Evolutionary conservation across 1,139 yeast species (phyloP), one percentile per base, ranked within the genome.

Genomic region (Saccharomyces pastorianus): DNA sequence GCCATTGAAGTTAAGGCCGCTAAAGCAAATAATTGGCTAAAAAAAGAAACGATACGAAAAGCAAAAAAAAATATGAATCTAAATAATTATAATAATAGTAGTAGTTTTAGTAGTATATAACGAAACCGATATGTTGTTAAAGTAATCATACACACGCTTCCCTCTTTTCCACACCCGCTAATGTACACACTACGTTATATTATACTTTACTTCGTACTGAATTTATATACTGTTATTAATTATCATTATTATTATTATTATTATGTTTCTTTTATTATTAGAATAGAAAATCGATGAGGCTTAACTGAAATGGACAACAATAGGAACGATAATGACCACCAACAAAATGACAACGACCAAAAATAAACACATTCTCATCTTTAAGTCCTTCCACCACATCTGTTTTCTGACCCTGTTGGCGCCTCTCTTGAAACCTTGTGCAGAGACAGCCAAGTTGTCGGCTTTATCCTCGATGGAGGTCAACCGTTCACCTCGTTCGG

Each of bases 341-440:
- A 95, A 77, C 53, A 91, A 76, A 66, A 93, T 85, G 59, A 95
- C 80, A 41, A 86, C 78, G 48, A 88, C 95, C 48, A 88, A 79
- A 58, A 89, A 86, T 58, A 93, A 78, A 72, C 99, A 93, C 78
- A 91, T 77, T 72, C 96, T 85, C 95, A 93, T 88, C 77, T 93
- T 93, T 82, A 95, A 81, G 71, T 93, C 97, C 73, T 95, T 93
- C 89, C 96, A 88, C 99, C 99, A 93, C 98, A 93, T 93, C 70
- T 90, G 96, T 73, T 91, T 95, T 76, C 99, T 87, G 51, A 93
- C 98, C 65, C 96, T 83, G 74, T 91, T 93, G 56, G 99, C 99
- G 47, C 97, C 96, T 71, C 96, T 82, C 71, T 96, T 88, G 77
- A 95, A 95, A 34, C 96, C 95, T 66, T 89, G 95, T 6, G 99